These are phyloP conservation scores for Pezicula radicicola DNA, from an alignment of 2,329 filamentous ascomycete species.

Conservation along the genomic window DNA sequence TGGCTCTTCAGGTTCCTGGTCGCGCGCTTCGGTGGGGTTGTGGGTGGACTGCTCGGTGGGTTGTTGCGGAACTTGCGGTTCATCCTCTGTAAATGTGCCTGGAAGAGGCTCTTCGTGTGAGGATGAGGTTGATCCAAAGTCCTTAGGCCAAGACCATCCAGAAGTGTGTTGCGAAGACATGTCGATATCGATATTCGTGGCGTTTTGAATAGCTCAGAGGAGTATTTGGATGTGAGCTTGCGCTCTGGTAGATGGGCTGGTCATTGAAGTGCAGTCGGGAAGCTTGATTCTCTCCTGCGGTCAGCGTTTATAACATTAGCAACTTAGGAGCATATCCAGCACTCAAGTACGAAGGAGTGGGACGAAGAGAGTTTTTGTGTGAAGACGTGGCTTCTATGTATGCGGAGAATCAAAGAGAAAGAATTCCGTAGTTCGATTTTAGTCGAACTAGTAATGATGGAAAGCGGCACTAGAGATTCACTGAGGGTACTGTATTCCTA, in stretches of 20 bases:
- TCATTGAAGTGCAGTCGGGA: neutral
- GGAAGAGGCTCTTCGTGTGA: constrained; percentile 1
- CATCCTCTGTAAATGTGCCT: constrained; percentile 13
- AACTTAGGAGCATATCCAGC: neutral
- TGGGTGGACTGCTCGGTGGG: neutral
- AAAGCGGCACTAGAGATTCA: no score
- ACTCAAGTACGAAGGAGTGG: neutral
- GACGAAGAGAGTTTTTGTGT: neutral
- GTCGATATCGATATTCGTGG: no score
- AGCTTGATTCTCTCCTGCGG: neutral
- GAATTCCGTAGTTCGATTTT: neutral
- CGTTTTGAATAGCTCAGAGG: neutral
- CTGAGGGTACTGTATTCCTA: no score
- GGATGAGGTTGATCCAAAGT: constrained; percentile 2
- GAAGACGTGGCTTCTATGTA: neutral
- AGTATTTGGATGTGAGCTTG: neutral
- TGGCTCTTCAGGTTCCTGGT: constrained; percentile 16
- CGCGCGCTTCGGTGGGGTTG: neutral
- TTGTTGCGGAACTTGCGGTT: neutral
- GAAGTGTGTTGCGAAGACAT: neutral
- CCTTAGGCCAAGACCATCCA: constrained; percentile 20
- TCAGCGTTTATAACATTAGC: neutral
- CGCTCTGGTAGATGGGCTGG: neutral
- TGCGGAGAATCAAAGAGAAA: neutral
- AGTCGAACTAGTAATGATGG: neutral